phyloP scores from a whole-genome alignment of 129 eudicot genomes.

The Kitagawia praeruptora region DNA sequence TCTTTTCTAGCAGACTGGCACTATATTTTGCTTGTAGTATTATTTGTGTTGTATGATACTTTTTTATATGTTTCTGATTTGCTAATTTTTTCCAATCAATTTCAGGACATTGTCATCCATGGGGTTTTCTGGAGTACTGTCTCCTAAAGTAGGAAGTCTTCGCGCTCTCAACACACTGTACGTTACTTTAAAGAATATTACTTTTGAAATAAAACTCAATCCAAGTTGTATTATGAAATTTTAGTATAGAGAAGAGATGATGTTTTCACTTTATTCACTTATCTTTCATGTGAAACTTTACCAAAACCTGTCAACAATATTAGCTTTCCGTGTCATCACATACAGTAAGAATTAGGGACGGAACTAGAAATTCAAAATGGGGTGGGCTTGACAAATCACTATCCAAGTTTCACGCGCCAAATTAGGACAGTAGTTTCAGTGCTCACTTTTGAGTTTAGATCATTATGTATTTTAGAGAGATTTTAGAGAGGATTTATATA shows the following conservation, averaged over 20 bases:
- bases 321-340: neutral
- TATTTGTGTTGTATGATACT: neutral
- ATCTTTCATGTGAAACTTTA: neutral
- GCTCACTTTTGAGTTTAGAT: no score
- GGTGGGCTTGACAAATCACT: no score
- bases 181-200: conserved; percentile 14
- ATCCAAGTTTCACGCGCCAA: no score
- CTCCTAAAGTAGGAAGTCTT: conserved; percentile 55
- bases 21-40: neutral
- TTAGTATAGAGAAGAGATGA: neutral
- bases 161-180: conserved; percentile 60
- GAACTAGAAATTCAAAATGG: no score
- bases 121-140: conserved; percentile 66
- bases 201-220: neutral
- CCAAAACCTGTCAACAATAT: neutral
- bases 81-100: neutral
- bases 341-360: neutral
- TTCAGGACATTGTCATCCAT: conserved; percentile 72
- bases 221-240: neutral
- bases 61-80: neutral
- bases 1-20: neutral
- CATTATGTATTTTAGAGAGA: no score
- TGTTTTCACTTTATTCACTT: neutral
- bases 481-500: no score
- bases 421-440: no score